Evolutionary conservation across 1,284 basidiomycete species (phyloP).

Genomic region (Xerocomus amazonicus): DNA sequence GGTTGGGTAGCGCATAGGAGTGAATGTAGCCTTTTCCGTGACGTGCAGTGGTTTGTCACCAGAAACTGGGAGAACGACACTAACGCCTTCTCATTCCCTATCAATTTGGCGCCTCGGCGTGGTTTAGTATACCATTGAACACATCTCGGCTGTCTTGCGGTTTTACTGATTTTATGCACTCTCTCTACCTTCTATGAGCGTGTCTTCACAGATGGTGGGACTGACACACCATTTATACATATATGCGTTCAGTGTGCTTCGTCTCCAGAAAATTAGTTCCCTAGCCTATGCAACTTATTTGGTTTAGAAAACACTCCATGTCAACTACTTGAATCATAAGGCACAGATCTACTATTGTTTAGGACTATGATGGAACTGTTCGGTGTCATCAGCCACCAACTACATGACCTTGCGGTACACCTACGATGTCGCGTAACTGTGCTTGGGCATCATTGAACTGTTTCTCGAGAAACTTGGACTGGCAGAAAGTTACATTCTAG

Average conservation of each 20-base stretch:
- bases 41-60: slow-evolving; percentile 30
- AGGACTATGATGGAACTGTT: slow-evolving; percentile 61
- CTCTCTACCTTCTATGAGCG: not conserved
- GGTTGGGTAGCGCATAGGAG: slow-evolving; percentile 26
- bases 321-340: slow-evolving; percentile 7
- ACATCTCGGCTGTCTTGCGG: not conserved
- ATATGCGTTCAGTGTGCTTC: slow-evolving; percentile 2
- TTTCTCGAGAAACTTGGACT: slow-evolving; percentile 89
- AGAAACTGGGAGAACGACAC: slow-evolving; percentile 28
- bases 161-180: not conserved
- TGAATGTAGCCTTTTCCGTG: slow-evolving; percentile 22
- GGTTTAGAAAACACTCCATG: not conserved
- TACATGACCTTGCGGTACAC: not conserved
- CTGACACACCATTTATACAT: slow-evolving; percentile 4
- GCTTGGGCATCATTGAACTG: slow-evolving; percentile 85
- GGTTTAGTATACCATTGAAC: slow-evolving; percentile 8
- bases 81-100: slow-evolving; percentile 21
- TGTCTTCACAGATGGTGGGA: not conserved
- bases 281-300: slow-evolving; percentile 1
- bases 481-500: slow-evolving; percentile 5
- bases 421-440: slow-evolving; percentile 83
- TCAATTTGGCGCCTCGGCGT: slow-evolving; percentile 16
- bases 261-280: not conserved
- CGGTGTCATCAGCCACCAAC: slow-evolving; percentile 1
- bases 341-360: slow-evolving; percentile 37